phyloP scores from a whole-genome alignment of 2,329 filamentous ascomycete genomes.

The Tolypocladium endophyticum region DNA sequence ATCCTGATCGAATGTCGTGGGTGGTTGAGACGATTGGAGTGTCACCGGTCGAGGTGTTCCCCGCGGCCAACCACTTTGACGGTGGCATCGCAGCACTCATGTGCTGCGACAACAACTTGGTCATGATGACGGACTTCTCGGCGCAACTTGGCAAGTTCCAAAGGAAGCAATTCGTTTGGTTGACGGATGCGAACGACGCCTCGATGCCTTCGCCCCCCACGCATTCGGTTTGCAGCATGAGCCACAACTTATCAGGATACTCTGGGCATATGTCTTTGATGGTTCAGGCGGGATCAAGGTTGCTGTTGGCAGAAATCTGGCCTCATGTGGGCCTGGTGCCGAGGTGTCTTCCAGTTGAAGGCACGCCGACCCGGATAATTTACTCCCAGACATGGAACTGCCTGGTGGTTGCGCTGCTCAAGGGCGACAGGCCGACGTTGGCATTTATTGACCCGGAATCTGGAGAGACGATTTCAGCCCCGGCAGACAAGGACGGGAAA shows the following conservation, averaged over 20 bases:
- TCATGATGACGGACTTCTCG: slow-evolving; percentile 30
- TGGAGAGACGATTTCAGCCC: slow-evolving; percentile 38
- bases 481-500: slow-evolving; percentile 30
- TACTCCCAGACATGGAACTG: slow-evolving; percentile 43
- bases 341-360: slow-evolving; percentile 34
- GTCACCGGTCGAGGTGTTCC: slow-evolving; percentile 23
- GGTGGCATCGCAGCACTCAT: slow-evolving; percentile 25
- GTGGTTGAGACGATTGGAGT: slow-evolving; percentile 22
- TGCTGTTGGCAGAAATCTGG: slow-evolving; percentile 45
- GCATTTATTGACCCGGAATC: slow-evolving; percentile 47
- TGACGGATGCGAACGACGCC: slow-evolving; percentile 37
- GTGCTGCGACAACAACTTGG: slow-evolving; percentile 37
- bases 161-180: slow-evolving; percentile 36
- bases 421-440: slow-evolving; percentile 34
- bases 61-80: slow-evolving; percentile 12
- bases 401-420: slow-evolving; percentile 40
- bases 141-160: slow-evolving; percentile 19
- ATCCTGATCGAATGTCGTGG: slow-evolving; percentile 14
- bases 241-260: slow-evolving; percentile 25
- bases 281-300: slow-evolving; percentile 35
- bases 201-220: slow-evolving; percentile 36
- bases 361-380: slow-evolving; percentile 40
- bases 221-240: slow-evolving; percentile 34
- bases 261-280: slow-evolving; percentile 32
- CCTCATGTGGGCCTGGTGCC: slow-evolving; percentile 34